Evolutionary conservation across 495 filamentous ascomycete genomes (phyloP).

Genomic region (Thozetella sp.): DNA sequence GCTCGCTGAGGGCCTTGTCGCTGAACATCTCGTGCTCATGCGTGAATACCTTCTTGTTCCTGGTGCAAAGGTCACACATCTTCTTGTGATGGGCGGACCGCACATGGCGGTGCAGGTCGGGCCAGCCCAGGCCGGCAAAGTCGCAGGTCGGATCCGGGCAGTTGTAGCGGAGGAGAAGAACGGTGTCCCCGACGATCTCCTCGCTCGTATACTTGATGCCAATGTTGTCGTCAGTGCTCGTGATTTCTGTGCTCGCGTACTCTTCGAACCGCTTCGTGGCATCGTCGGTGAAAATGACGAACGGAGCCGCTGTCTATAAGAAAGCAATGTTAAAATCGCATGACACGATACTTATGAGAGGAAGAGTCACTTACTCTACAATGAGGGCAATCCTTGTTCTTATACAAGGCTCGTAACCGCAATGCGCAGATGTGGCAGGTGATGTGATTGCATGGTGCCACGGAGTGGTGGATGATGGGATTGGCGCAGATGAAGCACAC

Average conservation of each 20-base stretch:
- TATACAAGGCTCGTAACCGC: slow-evolving; percentile 88
- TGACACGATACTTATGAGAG: too few species aligned
- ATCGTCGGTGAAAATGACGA: slow-evolving; percentile 91
- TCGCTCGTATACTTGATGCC: slow-evolving; percentile 88
- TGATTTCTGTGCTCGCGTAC: slow-evolving; percentile 71
- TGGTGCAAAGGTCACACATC: slow-evolving; percentile 94
- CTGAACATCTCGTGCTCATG: slow-evolving; percentile 97
- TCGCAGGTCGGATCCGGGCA: slow-evolving; percentile 86
- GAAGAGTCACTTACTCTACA: slow-evolving; percentile 83
- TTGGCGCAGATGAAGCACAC: slow-evolving; percentile 98
- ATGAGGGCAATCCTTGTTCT: slow-evolving; percentile 91
- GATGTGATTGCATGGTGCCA: slow-evolving; percentile 91
- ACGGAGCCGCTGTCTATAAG: slow-evolving; percentile 70
- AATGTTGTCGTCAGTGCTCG: slow-evolving; percentile 74
- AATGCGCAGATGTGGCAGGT: slow-evolving; percentile 96
- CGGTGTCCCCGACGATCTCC: slow-evolving; percentile 85
- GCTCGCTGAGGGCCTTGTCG: slow-evolving; percentile 73
- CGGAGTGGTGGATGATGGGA: slow-evolving; percentile 76
- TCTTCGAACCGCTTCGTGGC: slow-evolving; percentile 79
- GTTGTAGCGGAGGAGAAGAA: slow-evolving; percentile 89
- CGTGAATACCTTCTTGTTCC: slow-evolving; percentile 97
- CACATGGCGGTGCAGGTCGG: slow-evolving; percentile 91
- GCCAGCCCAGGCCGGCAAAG: slow-evolving; percentile 90
- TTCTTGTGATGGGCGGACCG: slow-evolving; percentile 76
- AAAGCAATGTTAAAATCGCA: too few species aligned